Percentiles rank a stretch among this genome's conserved stretches.
Evolutionary conservation across 768 basidiomycete species (phyloP).

Genomic region (Leccinum obscurum): DNA sequence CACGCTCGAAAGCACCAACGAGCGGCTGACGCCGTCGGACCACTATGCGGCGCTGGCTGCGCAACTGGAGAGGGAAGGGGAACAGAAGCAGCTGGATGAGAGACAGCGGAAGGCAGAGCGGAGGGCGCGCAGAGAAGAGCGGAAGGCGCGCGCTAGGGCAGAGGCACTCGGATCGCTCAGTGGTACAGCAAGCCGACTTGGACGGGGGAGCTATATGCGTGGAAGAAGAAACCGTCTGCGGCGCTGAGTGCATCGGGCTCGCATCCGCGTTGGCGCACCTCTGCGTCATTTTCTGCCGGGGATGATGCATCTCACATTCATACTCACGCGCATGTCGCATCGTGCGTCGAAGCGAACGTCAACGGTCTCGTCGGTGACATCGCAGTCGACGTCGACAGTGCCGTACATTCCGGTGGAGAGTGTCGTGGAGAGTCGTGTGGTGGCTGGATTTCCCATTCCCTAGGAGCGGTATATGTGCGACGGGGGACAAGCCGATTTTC

Average conservation of each 20-base stretch:
- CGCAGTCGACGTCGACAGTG: too few relatives aligned
- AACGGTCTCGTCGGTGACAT: too few relatives aligned
- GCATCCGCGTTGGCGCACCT: conserved; percentile 62
- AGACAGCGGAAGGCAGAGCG: conserved; percentile 48
- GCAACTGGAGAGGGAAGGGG: conserved; percentile 31
- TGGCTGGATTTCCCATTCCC: not conserved
- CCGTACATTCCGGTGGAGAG: not conserved
- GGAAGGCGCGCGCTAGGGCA: conserved; percentile 44
- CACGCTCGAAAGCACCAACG: conserved; percentile 65
- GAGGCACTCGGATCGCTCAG: conserved; percentile 34
- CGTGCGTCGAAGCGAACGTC: too few relatives aligned
- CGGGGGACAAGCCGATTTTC: too few relatives aligned
- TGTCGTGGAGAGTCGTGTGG: too few relatives aligned
- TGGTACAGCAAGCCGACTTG: conserved; percentile 44
- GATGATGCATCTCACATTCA: conserved; percentile 20
- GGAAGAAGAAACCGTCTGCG: conserved; percentile 33
- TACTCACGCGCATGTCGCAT: conserved; percentile 20
- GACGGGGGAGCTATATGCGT: conserved; percentile 46
- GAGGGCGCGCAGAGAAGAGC: conserved; percentile 44
- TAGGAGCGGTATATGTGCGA: not conserved
- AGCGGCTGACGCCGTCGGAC: conserved; percentile 37
- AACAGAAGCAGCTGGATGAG: conserved; percentile 30
- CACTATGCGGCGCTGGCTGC: conserved; percentile 31
- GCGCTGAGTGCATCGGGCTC: conserved; percentile 44
- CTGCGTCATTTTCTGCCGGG: conserved; percentile 43